phyloP scores from a whole-genome alignment of 1,139 yeast genomes.

The Geotrichum restrictum region DNA sequence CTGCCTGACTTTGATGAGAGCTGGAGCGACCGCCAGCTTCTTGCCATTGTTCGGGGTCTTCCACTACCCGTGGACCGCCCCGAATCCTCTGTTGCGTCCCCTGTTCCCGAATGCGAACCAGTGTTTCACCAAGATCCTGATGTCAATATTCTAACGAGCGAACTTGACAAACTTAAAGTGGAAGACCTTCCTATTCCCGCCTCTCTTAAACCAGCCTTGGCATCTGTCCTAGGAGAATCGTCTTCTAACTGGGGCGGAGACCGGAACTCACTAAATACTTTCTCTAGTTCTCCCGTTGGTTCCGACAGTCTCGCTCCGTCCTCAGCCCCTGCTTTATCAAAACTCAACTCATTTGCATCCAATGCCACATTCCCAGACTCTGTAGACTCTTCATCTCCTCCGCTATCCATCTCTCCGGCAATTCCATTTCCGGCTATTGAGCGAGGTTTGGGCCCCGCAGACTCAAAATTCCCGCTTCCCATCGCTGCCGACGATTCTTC shows the following conservation, averaged over 20 bases:
- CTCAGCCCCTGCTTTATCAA: slow-evolving; percentile 11
- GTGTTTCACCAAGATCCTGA: slow-evolving; percentile 1
- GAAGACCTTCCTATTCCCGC: background rate
- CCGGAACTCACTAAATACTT: background rate
- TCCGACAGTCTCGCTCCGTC: background rate
- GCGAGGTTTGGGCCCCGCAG: background rate
- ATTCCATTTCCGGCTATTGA: slow-evolving; percentile 14
- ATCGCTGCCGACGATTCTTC: background rate
- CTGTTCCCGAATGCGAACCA: slow-evolving; percentile 6
- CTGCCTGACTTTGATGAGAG: slow-evolving; percentile 70
- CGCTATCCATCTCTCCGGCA: slow-evolving; percentile 9
- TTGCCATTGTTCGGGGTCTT: slow-evolving; percentile 47
- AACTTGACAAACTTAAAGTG: background rate
- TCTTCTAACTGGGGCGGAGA: background rate
- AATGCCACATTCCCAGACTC: slow-evolving; percentile 3
- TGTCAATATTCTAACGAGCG: background rate
- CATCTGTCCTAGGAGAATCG: slow-evolving; percentile 7
- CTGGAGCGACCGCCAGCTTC: slow-evolving; percentile 71
- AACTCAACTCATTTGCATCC: slow-evolving; percentile 9
- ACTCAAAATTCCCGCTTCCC: background rate
- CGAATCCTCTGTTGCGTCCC: slow-evolving; percentile 8
- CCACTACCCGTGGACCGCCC: slow-evolving; percentile 27
- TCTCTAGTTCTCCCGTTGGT: background rate
- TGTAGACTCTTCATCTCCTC: background rate
- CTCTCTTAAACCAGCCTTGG: slow-evolving; percentile 1